A percentile compares a stretch with the other conserved stretches of the same genome.
Evolutionary conservation across 1,284 basidiomycete genomes (phyloP).

Genomic region (Xanthoconium separans): DNA sequence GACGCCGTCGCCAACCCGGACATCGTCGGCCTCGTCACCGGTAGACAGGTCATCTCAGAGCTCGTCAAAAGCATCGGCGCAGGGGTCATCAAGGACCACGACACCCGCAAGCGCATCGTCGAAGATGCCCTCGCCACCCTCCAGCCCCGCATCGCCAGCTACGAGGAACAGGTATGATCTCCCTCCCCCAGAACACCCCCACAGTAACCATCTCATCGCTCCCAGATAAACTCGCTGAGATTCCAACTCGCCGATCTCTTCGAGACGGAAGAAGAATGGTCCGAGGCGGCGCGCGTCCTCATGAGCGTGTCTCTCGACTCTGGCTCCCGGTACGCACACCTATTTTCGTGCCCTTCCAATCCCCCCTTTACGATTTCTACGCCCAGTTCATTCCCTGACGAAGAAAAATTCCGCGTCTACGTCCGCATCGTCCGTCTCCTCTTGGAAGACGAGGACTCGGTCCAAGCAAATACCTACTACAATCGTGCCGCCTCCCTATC

Average conservation of each 20-base stretch:
- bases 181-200: slow-evolving; percentile 1
- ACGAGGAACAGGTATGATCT: slow-evolving; percentile 88
- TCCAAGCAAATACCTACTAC: slow-evolving; percentile 94
- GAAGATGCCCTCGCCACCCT: slow-evolving; percentile 70
- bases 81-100: slow-evolving; percentile 52
- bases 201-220: neutral
- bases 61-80: slow-evolving; percentile 67
- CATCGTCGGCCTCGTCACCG: slow-evolving; percentile 77
- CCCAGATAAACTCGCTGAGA: slow-evolving; percentile 77
- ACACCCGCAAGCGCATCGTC: slow-evolving; percentile 66
- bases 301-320: slow-evolving; percentile 91
- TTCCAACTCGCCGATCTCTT: slow-evolving; percentile 87
- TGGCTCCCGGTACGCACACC: slow-evolving; percentile 67
- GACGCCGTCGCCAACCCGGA: slow-evolving; percentile 79
- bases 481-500: slow-evolving; percentile 92
- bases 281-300: slow-evolving; percentile 85
- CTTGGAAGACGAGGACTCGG: slow-evolving; percentile 93
- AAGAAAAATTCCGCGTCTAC: slow-evolving; percentile 87
- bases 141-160: slow-evolving; percentile 79
- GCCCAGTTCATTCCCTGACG: slow-evolving; percentile 68
- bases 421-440: slow-evolving; percentile 92
- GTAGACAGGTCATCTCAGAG: slow-evolving; percentile 80
- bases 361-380: neutral
- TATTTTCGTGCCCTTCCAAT: neutral
- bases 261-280: slow-evolving; percentile 92